phyloP scores from a whole-genome alignment of 2,329 filamentous ascomycete genomes.

The Colletotrichum siamense region DNA sequence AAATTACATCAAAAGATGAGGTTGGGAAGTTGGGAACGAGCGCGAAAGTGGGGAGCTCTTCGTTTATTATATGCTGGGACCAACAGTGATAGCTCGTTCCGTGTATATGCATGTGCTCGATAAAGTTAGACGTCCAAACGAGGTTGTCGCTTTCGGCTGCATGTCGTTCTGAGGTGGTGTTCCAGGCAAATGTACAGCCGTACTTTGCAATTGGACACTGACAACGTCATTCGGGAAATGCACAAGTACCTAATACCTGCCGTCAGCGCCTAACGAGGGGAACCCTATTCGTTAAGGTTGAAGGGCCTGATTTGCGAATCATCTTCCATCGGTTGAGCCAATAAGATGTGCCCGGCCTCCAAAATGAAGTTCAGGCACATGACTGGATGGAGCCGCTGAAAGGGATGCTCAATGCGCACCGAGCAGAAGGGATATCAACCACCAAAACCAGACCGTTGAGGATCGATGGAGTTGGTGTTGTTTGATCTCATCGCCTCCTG shows the following conservation, averaged over 20 bases:
- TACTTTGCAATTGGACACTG: fast-evolving
- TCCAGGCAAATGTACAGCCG: fast-evolving
- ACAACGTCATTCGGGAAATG: not conserved
- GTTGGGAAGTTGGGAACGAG: not conserved
- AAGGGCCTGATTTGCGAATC: fast-evolving
- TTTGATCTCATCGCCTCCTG: not conserved
- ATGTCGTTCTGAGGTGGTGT: fast-evolving
- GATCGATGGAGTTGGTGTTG: not conserved
- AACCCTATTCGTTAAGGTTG: not conserved
- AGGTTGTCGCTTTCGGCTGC: fast-evolving
- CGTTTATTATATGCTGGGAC: not conserved
- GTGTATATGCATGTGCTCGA: not conserved
- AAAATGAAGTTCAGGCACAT: not conserved
- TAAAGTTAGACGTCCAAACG: fast-evolving
- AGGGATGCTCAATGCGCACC: too few relatives aligned
- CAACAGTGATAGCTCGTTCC: not conserved
- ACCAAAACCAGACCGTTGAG: not conserved
- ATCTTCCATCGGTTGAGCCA: not conserved
- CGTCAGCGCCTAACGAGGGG: fast-evolving
- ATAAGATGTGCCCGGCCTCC: not conserved
- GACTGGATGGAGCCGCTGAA: not conserved
- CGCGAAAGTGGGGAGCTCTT: not conserved
- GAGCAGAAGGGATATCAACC: not conserved
- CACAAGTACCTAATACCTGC: fast-evolving
- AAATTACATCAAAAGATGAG: not conserved